A percentile compares a stretch with the other conserved stretches of the same genome.
Evolutionary conservation across 306 rosid genomes (phyloP).

Genomic region (Inga leiocalycina): DNA sequence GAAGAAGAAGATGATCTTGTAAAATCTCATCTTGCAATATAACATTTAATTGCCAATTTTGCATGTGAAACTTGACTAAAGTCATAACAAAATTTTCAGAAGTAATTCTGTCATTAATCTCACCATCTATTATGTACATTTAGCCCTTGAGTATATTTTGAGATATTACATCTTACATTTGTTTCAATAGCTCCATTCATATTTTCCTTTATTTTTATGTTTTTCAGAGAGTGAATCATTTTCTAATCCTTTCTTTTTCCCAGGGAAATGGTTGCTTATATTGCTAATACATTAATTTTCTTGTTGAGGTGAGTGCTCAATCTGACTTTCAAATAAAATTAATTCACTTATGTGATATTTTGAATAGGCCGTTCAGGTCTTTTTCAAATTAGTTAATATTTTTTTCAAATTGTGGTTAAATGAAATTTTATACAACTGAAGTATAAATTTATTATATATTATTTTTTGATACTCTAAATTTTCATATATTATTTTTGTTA

Average conservation of each 20-base stretch:
- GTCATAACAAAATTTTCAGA: too few species aligned
- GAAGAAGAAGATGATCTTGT: too few species aligned
- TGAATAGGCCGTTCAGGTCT: slow-evolving; percentile 16
- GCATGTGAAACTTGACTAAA: too few species aligned
- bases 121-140: too few species aligned
- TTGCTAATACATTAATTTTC: slow-evolving; percentile 89
- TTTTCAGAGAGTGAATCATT: slow-evolving; percentile 2
- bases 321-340: slow-evolving; percentile 18
- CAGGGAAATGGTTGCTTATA: slow-evolving; percentile 99
- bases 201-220: slow-evolving; percentile 16
- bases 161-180: too few species aligned
- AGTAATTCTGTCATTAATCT: too few species aligned
- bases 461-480: too few species aligned
- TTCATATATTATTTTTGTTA: not conserved
- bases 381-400: not conserved
- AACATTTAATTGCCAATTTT: too few species aligned
- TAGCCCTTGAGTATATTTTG: too few species aligned
- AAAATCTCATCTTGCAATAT: too few species aligned
- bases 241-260: slow-evolving; percentile 34
- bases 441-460: slow-evolving; percentile 21
- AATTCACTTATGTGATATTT: slow-evolving; percentile 25
- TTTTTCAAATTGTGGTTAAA: slow-evolving; percentile 10
- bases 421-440: slow-evolving; percentile 3
- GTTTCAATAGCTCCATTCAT: slow-evolving; percentile 10
- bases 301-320: slow-evolving; percentile 72